These are phyloP conservation scores for Brassica balearica DNA, from an alignment of 441 rosid genomes.

Conservation along the genomic window DNA sequence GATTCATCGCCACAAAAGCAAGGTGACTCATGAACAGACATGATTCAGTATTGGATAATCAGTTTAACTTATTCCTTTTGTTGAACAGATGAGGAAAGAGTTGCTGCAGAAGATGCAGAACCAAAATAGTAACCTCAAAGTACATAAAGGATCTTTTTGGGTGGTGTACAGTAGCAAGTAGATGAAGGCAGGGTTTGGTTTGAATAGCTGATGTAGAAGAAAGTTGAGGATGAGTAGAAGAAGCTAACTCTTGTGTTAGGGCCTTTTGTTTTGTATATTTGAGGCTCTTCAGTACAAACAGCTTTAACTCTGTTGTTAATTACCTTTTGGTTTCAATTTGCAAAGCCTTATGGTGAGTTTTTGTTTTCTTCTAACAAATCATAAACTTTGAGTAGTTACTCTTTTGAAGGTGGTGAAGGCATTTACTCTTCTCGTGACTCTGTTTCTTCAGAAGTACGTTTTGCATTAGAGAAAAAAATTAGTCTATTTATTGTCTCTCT, in stretches of 20 bases:
- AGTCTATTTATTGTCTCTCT: no score
- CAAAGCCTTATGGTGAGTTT: no score
- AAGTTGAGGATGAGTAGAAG: constrained; percentile 7
- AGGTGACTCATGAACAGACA: constrained; percentile 24
- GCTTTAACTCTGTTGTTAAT: neutral
- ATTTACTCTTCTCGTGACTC: neutral
- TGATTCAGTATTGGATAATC: constrained; percentile 5
- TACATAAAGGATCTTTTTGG: no score
- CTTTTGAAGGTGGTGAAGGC: neutral
- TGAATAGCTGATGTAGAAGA: neutral
- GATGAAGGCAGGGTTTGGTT: neutral
- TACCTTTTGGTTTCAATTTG: no score
- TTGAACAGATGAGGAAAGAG: constrained; percentile 20
- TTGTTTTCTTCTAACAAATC: no score
- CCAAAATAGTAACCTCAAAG: neutral
- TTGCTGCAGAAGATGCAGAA: constrained; percentile 20
- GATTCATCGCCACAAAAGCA: constrained; percentile 24
- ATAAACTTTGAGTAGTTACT: neutral
- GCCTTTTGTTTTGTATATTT: neutral
- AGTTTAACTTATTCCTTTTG: constrained; percentile 16
- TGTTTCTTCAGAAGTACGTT: neutral
- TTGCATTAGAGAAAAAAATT: neutral
- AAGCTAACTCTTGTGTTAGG: neutral
- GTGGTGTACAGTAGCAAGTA: no score
- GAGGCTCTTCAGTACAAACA: constrained; percentile 17